Percentiles rank a stretch among this genome's conserved stretches.
These are phyloP conservation scores for Coniochaeta hoffmannii DNA, from an alignment of 2,329 filamentous ascomycete species.

Conservation along the genomic window DNA sequence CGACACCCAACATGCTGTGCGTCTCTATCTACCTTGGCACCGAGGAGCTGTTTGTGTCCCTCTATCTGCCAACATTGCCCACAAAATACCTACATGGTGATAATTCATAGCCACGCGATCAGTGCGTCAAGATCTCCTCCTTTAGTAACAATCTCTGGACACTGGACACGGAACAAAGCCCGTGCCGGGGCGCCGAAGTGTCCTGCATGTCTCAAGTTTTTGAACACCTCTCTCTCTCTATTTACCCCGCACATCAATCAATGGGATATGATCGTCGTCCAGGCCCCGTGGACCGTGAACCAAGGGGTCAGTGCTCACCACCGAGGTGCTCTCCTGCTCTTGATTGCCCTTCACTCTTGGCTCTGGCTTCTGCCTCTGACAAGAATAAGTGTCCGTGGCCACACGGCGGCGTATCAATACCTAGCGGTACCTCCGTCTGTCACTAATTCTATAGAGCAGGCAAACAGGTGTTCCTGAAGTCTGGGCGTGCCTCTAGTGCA, in stretches of 20 bases:
- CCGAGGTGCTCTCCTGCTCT: not conserved
- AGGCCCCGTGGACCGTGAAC: not conserved
- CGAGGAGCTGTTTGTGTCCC: not conserved
- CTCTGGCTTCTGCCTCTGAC: not conserved
- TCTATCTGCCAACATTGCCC: not conserved
- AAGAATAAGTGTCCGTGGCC: not conserved
- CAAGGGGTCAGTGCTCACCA: not conserved
- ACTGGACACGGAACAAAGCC: not conserved
- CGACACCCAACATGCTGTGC: not conserved
- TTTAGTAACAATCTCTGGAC: not conserved
- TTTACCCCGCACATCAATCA: slow-evolving; percentile 6
- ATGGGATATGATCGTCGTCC: slow-evolving; percentile 1
- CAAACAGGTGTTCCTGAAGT: too few species aligned
- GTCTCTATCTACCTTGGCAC: not conserved
- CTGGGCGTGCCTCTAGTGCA: too few species aligned
- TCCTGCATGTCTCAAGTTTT: slow-evolving; percentile 1
- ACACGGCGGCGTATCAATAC: too few species aligned
- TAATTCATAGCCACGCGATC: not conserved
- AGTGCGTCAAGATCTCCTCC: not conserved
- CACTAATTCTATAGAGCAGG: too few species aligned
- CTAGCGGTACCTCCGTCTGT: not conserved
- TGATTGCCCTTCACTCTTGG: not conserved
- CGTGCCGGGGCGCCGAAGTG: not conserved
- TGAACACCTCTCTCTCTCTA: not conserved
- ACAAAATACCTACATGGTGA: not conserved